These are phyloP conservation scores for Amphicarpaea edgeworthii DNA, from an alignment of 306 rosid genomes.

Conservation along the genomic window DNA sequence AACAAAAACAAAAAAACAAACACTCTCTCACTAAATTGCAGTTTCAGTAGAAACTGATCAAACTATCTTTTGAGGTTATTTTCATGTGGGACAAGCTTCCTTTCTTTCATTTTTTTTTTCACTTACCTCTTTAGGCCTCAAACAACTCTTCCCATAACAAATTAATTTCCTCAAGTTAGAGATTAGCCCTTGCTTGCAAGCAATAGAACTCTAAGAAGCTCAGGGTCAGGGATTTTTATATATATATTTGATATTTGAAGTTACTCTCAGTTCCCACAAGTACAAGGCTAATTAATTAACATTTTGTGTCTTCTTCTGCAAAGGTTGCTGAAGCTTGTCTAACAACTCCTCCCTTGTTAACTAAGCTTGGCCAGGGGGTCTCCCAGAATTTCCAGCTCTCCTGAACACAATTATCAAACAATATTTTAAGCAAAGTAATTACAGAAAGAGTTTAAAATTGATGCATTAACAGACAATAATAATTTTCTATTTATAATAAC, in stretches of 20 bases:
- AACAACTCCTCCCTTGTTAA: conserved; percentile 10
- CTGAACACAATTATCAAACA: conserved; percentile 49
- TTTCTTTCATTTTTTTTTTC: background rate
- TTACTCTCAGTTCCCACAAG: conserved; percentile 40
- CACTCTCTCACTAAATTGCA: conserved; percentile 40
- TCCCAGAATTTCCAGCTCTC: conserved; percentile 75
- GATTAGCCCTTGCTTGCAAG: conserved; percentile 54
- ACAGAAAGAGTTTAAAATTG: too few species aligned
- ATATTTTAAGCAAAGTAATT: conserved; percentile 29
- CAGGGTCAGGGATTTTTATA: conserved; percentile 40
- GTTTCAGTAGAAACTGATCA: conserved; percentile 45
- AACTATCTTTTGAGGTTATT: conserved; percentile 45
- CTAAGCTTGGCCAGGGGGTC: conserved; percentile 78
- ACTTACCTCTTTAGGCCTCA: conserved; percentile 18
- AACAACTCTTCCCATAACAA: conserved; percentile 46
- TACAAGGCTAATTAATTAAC: conserved; percentile 37
- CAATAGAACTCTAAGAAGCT: conserved; percentile 44
- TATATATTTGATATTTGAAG: too few species aligned
- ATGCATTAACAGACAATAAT: too few species aligned
- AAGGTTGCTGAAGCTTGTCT: conserved; percentile 53
- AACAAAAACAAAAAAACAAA: background rate
- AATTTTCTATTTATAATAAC: too few species aligned
- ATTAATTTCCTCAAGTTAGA: conserved; percentile 48
- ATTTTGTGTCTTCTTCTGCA: conserved; percentile 43
- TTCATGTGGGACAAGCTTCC: conserved; percentile 53